Conservation (phyloP, 2,329 filamentous ascomycete genomes). For the Alternaria sp. region DNA sequence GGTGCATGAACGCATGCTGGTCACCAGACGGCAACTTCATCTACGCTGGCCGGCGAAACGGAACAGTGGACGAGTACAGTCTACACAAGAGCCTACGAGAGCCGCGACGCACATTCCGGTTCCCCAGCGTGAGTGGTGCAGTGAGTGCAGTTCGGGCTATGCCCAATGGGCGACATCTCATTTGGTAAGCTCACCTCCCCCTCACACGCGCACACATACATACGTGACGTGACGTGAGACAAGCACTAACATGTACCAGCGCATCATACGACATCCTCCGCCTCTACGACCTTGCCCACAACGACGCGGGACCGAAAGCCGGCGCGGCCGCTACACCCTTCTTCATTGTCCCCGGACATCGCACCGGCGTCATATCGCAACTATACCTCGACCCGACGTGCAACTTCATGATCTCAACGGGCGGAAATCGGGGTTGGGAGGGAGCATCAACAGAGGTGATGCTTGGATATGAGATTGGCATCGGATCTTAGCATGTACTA, state of each 20-base stretch:
- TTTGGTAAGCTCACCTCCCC: constrained; percentile 66
- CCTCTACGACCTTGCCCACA: constrained; percentile 81
- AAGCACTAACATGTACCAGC: constrained; percentile 53
- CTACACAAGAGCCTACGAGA: constrained; percentile 79
- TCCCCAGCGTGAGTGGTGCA: constrained; percentile 86
- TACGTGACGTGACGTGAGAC: background rate
- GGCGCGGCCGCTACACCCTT: constrained; percentile 83
- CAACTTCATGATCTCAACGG: constrained; percentile 88
- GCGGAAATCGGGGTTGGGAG: constrained; percentile 94
- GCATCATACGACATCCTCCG: constrained; percentile 93
- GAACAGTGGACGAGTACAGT: constrained; percentile 92
- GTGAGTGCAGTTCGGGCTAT: constrained; percentile 89
- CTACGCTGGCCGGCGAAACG: constrained; percentile 88
- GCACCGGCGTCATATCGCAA: constrained; percentile 85
- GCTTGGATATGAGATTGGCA: constrained; percentile 88
- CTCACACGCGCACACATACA: background rate
- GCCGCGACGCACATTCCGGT: constrained; percentile 80
- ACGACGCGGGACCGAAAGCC: constrained; percentile 59
- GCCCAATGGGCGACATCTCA: constrained; percentile 88
- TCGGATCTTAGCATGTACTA: constrained; percentile 42
- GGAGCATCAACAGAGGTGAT: constrained; percentile 87
- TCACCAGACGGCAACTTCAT: constrained; percentile 94
- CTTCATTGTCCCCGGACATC: constrained; percentile 90
- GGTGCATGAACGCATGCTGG: constrained; percentile 98
- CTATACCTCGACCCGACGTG: constrained; percentile 88